Evolutionary conservation across 1,284 basidiomycete species (phyloP).

Genomic region (Tremellales sp.): DNA sequence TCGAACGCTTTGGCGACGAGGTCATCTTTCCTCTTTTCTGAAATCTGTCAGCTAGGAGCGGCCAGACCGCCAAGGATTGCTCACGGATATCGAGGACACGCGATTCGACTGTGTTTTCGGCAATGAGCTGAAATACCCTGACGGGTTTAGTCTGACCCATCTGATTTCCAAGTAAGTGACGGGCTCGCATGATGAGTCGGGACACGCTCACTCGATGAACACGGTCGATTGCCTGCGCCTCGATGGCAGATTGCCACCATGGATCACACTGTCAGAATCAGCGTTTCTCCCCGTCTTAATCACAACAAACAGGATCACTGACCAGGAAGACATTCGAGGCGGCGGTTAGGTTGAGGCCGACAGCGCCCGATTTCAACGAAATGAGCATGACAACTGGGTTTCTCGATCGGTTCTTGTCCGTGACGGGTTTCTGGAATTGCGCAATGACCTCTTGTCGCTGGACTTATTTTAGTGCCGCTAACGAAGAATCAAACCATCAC

Average conservation of each 20-base stretch:
- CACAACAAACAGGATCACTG: too few relatives aligned
- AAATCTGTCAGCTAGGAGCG: background rate
- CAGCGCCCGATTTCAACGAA: slow-evolving; percentile 70
- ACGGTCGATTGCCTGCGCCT: slow-evolving; percentile 77
- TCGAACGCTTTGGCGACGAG: slow-evolving; percentile 43
- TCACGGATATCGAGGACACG: slow-evolving; percentile 82
- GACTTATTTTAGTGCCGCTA: background rate
- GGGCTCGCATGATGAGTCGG: background rate
- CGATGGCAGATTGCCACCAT: slow-evolving; percentile 71
- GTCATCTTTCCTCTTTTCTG: slow-evolving; percentile 43
- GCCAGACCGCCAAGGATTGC: too few relatives aligned
- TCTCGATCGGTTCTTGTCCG: slow-evolving; percentile 27
- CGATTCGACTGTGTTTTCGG: slow-evolving; percentile 78
- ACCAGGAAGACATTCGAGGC: slow-evolving; percentile 85
- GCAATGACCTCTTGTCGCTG: slow-evolving; percentile 69
- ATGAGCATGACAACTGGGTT: slow-evolving; percentile 79
- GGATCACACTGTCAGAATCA: slow-evolving; percentile 57
- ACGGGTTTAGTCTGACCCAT: slow-evolving; percentile 78
- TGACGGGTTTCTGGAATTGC: slow-evolving; percentile 64
- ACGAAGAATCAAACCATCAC: too few relatives aligned
- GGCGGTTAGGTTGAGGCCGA: slow-evolving; percentile 81
- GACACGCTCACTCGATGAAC: slow-evolving; percentile 55
- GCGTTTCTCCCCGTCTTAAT: slow-evolving; percentile 49
- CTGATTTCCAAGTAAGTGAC: slow-evolving; percentile 9
- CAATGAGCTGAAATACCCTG: slow-evolving; percentile 80